Percentiles rank a stretch among this genome's conserved stretches.
These are phyloP conservation scores for Talaromyces sp. DNA, from an alignment of 2,329 filamentous ascomycete genomes.

Conservation along the genomic window DNA sequence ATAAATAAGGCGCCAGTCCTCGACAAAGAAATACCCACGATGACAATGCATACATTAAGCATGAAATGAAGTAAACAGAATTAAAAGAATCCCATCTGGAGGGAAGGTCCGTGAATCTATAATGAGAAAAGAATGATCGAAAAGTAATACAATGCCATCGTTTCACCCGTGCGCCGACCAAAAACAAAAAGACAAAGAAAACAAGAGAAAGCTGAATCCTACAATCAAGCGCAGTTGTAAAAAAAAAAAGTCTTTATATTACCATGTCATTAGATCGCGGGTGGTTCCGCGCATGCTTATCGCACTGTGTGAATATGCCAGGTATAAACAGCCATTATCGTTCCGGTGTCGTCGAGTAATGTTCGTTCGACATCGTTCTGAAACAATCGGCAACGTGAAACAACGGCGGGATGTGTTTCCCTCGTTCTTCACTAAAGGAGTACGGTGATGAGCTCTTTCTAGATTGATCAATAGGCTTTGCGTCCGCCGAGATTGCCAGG, in stretches of 20 bases:
- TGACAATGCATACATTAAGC: background rate
- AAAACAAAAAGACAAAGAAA: slow-evolving; percentile 2
- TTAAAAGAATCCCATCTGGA: background rate
- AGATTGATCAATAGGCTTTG: slow-evolving; percentile 34
- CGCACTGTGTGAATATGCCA: slow-evolving; percentile 1
- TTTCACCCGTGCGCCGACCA: slow-evolving; percentile 9
- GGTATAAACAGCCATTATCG: slow-evolving; percentile 9
- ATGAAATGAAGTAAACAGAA: background rate
- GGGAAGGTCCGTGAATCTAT: slow-evolving; percentile 14
- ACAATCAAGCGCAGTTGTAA: background rate
- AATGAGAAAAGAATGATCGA: slow-evolving; percentile 24
- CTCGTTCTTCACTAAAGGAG: slow-evolving; percentile 12
- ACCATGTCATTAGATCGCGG: slow-evolving; percentile 16
- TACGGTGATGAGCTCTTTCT: background rate
- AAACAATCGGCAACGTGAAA: background rate
- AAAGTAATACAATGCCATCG: slow-evolving; percentile 20
- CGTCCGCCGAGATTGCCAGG: slow-evolving; percentile 62
- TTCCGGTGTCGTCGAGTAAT: background rate
- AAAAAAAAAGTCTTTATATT: slow-evolving; percentile 12
- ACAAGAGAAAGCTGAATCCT: background rate
- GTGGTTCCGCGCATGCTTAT: slow-evolving; percentile 3
- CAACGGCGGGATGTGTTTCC: background rate
- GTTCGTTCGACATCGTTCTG: background rate
- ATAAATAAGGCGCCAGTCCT: background rate
- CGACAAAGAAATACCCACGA: background rate